Evolutionary conservation across 1,284 basidiomycete genomes (phyloP).

Genomic region (Melampsora americana): DNA sequence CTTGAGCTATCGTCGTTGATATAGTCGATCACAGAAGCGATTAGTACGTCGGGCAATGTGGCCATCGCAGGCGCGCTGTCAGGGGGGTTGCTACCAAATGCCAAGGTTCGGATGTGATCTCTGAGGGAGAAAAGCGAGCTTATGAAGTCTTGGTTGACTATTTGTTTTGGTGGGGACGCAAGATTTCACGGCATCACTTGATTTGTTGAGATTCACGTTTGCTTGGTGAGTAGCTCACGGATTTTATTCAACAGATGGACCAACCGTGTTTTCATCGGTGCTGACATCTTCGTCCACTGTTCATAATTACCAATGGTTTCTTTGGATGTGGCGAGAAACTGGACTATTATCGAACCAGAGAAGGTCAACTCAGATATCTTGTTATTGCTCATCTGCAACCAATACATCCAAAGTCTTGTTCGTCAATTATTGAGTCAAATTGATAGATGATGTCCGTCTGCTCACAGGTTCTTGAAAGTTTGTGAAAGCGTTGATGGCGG

Average conservation of each 20-base stretch:
- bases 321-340: not conserved
- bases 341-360: not conserved
- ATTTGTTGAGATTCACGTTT: too few species aligned
- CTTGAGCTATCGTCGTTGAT: not conserved
- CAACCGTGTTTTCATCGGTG: not conserved
- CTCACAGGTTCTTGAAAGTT: constrained; percentile 5
- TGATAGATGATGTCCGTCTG: not conserved
- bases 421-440: not conserved
- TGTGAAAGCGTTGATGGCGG: not conserved
- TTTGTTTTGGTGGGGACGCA: not conserved
- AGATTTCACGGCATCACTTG: too few species aligned
- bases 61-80: constrained; percentile 17
- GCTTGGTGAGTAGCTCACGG: not conserved
- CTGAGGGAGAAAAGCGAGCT: constrained; percentile 26
- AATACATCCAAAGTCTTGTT: not conserved
- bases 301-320: not conserved
- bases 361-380: not conserved
- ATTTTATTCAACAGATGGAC: not conserved
- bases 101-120: constrained; percentile 16
- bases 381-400: not conserved
- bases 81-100: not conserved
- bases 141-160: constrained; percentile 29
- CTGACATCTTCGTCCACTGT: not conserved
- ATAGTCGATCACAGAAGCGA: constrained; percentile 34
- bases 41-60: constrained; percentile 29